Base-by-base conservation (phyloP, 345 rosid genomes). In the Mercurialis annua region DNA sequence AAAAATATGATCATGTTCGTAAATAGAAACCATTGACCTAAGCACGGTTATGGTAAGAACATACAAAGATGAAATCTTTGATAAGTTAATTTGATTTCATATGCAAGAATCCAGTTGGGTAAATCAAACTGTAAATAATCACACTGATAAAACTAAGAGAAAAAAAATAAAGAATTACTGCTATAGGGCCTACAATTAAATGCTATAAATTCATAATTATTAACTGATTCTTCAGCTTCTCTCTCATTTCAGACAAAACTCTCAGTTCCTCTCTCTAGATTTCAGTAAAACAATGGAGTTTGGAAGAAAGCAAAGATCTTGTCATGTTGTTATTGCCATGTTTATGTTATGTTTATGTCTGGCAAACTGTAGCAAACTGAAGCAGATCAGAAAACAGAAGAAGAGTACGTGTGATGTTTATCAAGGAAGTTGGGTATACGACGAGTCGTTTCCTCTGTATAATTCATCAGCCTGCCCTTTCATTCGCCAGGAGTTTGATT, bases 401-500 rank as follows among this genome's bases (percentile, higher is more conserved):
- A 24, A 16, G 9, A 30, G 4, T 5, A 27, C 5, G 6, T 90
- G 96, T 21, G 75, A 90, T 74, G 23, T 84, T 75, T 92, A 84
- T 55, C 67, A 75, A 76, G 98, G 97, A 48, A 82, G 74, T 30
- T 92, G 98, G 97, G 83, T 84, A 7, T 71, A 70, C 72, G 97
- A 92, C 68, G 6, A 34, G 21, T 82, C 87, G 51, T 87, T 82
- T 60, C 98, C 96, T 55, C 87, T 84, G 56, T 92, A 88, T 34
- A 61, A 86, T 63, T 82, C 98, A 51, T 68, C 92, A 0, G 54
- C 74, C 9, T 92, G 98, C 55, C 94, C 94, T 1, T 82, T 77
- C 72, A 80, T 92, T 64, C 88, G 88, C 66, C 86, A 85, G 74
- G 93, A 92, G 66, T 92, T 83, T 60, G 85, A 92, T 65, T 92